A percentile compares a stretch with the other conserved stretches of the same genome.
Evolutionary conservation across 768 basidiomycete genomes (phyloP).

Genomic region (Lentinula edodes): DNA sequence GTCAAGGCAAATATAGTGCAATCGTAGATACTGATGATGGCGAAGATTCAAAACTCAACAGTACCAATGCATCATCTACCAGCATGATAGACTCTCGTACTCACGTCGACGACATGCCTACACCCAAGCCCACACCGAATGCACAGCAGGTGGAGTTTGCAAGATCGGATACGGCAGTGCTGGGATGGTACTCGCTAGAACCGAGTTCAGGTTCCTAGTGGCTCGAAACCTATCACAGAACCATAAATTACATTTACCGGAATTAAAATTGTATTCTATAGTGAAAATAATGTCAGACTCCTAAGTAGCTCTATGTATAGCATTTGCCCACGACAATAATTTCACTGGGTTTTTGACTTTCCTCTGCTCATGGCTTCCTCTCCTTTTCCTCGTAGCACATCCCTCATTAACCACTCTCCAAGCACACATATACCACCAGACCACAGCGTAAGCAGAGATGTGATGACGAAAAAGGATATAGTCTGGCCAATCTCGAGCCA

Average conservation of each 20-base stretch:
- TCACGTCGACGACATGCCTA: background rate
- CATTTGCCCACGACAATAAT: background rate
- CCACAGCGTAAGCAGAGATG: constrained; percentile 74
- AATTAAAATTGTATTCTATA: no score
- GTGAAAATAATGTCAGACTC: no score
- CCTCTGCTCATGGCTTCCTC: background rate
- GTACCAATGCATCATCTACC: background rate
- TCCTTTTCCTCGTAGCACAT: constrained; percentile 12
- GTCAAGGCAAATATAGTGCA: background rate
- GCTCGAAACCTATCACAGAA: no score
- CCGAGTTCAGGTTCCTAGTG: no score
- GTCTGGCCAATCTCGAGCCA: constrained; percentile 90
- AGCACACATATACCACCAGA: constrained; percentile 69
- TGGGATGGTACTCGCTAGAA: background rate
- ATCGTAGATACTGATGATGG: background rate
- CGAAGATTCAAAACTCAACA: background rate
- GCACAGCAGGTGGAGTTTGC: background rate
- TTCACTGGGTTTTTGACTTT: background rate
- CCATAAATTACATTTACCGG: no score
- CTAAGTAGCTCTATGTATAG: no score
- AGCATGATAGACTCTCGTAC: background rate
- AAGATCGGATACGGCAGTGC: background rate
- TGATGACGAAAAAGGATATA: constrained; percentile 84
- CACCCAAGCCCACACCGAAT: background rate
- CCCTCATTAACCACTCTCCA: constrained; percentile 70